Conservation (phyloP, 345 rosid species). For the Citrus unshiu region DNA sequence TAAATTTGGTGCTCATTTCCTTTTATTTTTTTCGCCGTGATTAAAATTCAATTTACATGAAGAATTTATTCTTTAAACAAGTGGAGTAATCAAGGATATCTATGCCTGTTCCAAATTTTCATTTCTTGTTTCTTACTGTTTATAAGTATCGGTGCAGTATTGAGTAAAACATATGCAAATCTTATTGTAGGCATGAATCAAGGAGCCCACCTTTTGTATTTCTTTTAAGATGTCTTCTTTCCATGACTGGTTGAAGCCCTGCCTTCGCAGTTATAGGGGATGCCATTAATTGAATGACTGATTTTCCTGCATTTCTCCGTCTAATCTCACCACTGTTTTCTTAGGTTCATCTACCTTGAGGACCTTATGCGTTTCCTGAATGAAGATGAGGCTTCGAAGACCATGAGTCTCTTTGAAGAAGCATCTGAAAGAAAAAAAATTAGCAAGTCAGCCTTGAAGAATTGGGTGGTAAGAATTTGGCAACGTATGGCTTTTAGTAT, state of each 20-base stretch:
- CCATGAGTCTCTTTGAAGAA: slow-evolving; percentile 51
- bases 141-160: neutral
- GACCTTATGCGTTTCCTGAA: slow-evolving; percentile 67
- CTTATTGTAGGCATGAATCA: neutral
- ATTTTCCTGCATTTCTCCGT: neutral
- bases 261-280: neutral
- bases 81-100: neutral
- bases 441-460: slow-evolving; percentile 67
- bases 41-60: neutral
- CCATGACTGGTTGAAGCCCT: neutral
- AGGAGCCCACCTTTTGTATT: neutral
- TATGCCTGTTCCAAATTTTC: neutral
- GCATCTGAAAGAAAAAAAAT: slow-evolving; percentile 56
- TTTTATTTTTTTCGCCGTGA: neutral
- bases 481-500: neutral
- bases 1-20: neutral
- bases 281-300: neutral
- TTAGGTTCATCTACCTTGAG: slow-evolving; percentile 62
- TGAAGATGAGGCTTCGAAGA: slow-evolving; percentile 67
- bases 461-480: slow-evolving; percentile 75
- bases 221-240: neutral
- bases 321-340: neutral
- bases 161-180: neutral
- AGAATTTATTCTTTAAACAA: neutral
- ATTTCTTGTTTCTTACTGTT: neutral